Percentiles rank a stretch among this genome's conserved stretches.
These are phyloP conservation scores for Trichothecium roseum DNA, from an alignment of 2,329 filamentous ascomycete species.

Conservation along the genomic window DNA sequence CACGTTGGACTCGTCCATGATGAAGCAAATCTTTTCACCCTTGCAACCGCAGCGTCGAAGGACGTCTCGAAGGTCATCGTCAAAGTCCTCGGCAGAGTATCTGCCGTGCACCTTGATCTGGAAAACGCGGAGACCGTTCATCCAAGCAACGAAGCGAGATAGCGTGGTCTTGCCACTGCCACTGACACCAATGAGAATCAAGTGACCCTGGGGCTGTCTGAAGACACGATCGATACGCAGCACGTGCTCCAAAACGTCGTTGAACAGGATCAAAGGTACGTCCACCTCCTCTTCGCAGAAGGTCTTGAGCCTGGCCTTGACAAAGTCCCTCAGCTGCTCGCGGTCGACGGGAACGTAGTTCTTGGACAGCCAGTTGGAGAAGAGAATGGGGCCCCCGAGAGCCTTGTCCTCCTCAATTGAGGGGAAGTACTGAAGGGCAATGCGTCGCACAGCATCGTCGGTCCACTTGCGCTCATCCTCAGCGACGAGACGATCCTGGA, in stretches of 20 bases:
- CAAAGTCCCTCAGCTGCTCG: constrained; percentile 90
- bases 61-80: constrained; percentile 91
- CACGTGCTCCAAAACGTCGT: constrained; percentile 96
- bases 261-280: constrained; percentile 96
- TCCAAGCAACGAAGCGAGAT: constrained; percentile 97
- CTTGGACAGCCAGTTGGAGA: constrained; percentile 99
- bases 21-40: constrained; percentile 99
- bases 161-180: constrained; percentile 97
- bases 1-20: constrained; percentile 99
- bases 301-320: constrained; percentile 91
- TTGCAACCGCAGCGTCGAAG: constrained; percentile 91
- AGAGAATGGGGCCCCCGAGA: constrained; percentile 85
- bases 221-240: constrained; percentile 98
- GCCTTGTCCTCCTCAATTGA: constrained; percentile 88
- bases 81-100: constrained; percentile 96
- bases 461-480: constrained; percentile 96
- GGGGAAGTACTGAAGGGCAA: constrained; percentile 86
- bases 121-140: constrained; percentile 98
- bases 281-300: constrained; percentile 99
- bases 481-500: constrained; percentile 91
- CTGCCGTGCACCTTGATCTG: constrained; percentile 99
- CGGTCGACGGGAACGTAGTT: constrained; percentile 96
- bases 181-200: constrained; percentile 97
- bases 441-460: constrained; percentile 72
- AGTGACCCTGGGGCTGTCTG: constrained; percentile 92